Evolutionary conservation across 805 yeast species (phyloP).

Genomic region (Yamadazyma akitaensis): DNA sequence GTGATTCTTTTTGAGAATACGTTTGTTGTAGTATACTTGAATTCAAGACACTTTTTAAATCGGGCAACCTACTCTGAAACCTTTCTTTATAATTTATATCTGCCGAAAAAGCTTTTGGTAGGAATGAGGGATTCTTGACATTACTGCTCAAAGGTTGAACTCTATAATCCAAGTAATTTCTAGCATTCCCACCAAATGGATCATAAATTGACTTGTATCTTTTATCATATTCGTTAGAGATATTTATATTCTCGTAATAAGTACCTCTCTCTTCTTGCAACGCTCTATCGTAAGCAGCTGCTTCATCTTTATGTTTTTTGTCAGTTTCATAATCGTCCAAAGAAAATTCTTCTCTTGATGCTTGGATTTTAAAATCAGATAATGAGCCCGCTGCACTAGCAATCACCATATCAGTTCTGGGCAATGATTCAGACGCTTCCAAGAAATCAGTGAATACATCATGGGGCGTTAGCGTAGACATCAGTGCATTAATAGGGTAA

Average conservation of each 20-base stretch:
- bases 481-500: conserved; percentile 36
- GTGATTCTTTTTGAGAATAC: not conserved
- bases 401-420: conserved; percentile 42
- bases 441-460: conserved; percentile 35
- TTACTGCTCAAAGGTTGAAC: conserved; percentile 7
- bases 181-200: conserved; percentile 1
- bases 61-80: not conserved
- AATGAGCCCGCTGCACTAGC: conserved; percentile 47
- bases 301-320: conserved; percentile 1
- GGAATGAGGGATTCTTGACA: conserved; percentile 5
- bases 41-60: not conserved
- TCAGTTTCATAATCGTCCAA: conserved; percentile 16
- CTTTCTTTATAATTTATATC: conserved; percentile 5
- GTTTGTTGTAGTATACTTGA: not conserved
- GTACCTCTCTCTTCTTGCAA: conserved; percentile 4
- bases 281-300: conserved; percentile 2
- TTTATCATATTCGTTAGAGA: conserved; percentile 2
- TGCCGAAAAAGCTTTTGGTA: conserved; percentile 7
- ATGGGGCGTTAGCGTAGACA: conserved; percentile 30
- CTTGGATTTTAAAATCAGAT: conserved; percentile 33
- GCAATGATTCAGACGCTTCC: conserved; percentile 34
- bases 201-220: conserved; percentile 1
- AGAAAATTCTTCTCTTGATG: conserved; percentile 31
- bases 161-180: not conserved
- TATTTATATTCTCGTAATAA: conserved; percentile 6